Base-by-base conservation (phyloP, 768 basidiomycete species). In the Chlorophyllum brunneum region DNA sequence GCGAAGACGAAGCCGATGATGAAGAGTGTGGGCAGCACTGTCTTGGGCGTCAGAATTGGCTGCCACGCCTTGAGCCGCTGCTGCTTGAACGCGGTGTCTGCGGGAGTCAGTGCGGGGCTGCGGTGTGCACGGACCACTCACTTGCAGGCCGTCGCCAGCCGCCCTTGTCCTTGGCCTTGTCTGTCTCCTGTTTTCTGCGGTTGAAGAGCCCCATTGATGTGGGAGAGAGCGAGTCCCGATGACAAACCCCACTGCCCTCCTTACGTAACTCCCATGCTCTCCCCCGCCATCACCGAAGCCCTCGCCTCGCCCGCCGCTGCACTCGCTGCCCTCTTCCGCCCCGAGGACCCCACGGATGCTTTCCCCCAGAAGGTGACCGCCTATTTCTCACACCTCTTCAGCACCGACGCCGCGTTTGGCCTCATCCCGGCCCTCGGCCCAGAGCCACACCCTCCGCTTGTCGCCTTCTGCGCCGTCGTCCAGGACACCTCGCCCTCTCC, bases 61-160 rank as follows among this genome's bases (percentile, higher is more conserved):
- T 99, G 97, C 97, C 97, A 99, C 64, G 97, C 97, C 75, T 98
- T 98, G 65, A 99, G 82, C 51, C 97, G 88, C 70, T 99, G 97
- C 69, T 99, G 97, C 73, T 97, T 98, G 81, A 97, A 98, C 34
- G 95, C 95, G 54, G 95, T 98, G 71, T 98, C 93, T 97, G 68
- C 44, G 48, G 48, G 42, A 22, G 44, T 55, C 51, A 58, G 60
- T 38, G 36, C 55, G 60, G 56, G 63, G 18, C 42, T 49, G 45
- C 22, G 44, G 16, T 16, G 44, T 48, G 50, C 47, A 42, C 55
- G 40, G 49, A 40, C 38, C 33, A 75, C 87, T 59, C 61, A 89
- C 91, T 93, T 42, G 92, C 92, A 55, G 92, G 92, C 57, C 85
- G 71, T 58, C 81, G 78, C 92, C 90, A 93, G 61, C 79, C 84